Conservation (phyloP, 371 early-diverging fungal species). For the Mucor lusitanicus region DNA sequence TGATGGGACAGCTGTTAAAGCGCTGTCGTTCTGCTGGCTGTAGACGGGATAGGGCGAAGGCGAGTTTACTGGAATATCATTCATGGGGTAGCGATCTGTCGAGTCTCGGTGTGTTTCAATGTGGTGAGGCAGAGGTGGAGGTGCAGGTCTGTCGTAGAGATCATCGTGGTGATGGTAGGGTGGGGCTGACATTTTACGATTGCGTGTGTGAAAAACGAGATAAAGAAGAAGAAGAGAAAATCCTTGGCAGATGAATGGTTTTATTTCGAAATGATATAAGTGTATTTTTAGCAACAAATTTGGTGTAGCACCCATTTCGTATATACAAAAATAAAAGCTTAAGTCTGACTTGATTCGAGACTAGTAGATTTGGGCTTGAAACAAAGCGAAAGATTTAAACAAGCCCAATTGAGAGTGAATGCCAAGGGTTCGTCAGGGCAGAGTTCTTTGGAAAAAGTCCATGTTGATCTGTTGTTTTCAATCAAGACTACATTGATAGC, state of each 20-base stretch:
- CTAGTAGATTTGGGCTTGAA: neutral
- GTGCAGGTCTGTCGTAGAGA: constrained; percentile 5
- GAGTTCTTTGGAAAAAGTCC: too few relatives aligned
- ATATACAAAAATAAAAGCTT: neutral
- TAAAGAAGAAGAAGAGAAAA: neutral
- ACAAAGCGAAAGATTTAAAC: too few relatives aligned
- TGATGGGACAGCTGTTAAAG: neutral
- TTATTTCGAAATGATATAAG: neutral
- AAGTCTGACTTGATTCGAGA: neutral
- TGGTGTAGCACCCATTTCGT: neutral
- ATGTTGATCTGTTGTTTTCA: too few relatives aligned
- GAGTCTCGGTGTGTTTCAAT: constrained; percentile 11
- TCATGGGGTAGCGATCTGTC: constrained; percentile 16
- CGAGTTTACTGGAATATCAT: constrained; percentile 23
- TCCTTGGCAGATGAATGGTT: neutral
- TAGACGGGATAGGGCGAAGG: constrained; percentile 18
- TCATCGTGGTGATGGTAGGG: constrained; percentile 8
- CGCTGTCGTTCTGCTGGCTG: neutral
- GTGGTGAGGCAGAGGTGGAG: constrained; percentile 21
- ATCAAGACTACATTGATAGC: too few relatives aligned
- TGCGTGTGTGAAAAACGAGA: neutral
- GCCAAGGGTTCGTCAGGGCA: too few relatives aligned
- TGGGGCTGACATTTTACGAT: constrained; percentile 9
- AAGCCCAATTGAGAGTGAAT: too few relatives aligned
- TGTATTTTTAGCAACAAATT: constrained; percentile 1